Base-by-base conservation (phyloP, 2,329 filamentous ascomycete genomes). In the Akanthomyces dipterigenus region DNA sequence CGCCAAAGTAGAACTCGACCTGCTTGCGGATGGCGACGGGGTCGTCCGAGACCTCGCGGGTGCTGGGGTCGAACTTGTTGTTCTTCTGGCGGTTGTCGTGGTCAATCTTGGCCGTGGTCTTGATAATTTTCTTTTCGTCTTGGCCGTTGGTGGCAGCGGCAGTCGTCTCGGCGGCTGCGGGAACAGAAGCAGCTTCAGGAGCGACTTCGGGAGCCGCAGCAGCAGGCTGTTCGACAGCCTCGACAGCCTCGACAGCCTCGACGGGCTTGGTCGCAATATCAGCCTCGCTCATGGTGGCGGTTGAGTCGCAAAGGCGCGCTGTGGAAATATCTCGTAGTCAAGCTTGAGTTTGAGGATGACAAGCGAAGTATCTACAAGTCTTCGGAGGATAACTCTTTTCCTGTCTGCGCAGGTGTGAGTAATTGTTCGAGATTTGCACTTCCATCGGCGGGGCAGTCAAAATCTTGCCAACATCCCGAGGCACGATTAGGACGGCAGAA, bases 1-100 rank as follows among this genome's bases (percentile, higher is more conserved):
- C 90, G 70, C 90, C 90, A 77, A 97, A 96, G 82, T 97, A 97
- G 76, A 96, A 97, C 73, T 97, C 92, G 68, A 96, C 90, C 82
- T 96, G 93, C 71, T 88, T 88, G 73, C 91, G 88, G 70, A 97
- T 96, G 75, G 89, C 84, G 26, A 80, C 81, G 1, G 89, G 89
- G 73, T 97, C 90, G 68, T 89, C 86, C 26, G 88, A 88, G 71
- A 91, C 87, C 58, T 86, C 78, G 65, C 85, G 83, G 40, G 79
- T 74, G 54, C 85, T 86, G 55, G 90, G 82, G 69, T 92, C 87
- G 62, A 88, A 90, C 75, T 90, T 91, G 74, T 81, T 80, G 67
- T 88, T 88, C 67, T 85, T 84, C 66, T 72, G 68, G 63, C 70
- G 70, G 66, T 78, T 72, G 38, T 76, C 70, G 55, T 68, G 65